These are phyloP conservation scores for Naganishia liquefaciens DNA, from an alignment of 1,284 basidiomycete genomes.

Conservation along the genomic window DNA sequence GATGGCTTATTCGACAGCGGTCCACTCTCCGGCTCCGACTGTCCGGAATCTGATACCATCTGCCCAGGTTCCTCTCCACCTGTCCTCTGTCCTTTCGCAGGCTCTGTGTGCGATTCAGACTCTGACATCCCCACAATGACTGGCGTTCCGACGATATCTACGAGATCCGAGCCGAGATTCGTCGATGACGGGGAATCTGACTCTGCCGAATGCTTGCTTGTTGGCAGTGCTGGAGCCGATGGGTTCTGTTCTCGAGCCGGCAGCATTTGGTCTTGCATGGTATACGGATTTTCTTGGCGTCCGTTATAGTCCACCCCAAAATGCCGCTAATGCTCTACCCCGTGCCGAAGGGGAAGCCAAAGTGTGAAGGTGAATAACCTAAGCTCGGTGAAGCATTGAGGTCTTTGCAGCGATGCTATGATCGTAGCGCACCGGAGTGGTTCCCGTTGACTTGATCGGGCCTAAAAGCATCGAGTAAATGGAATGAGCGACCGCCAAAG, in stretches of 20 bases:
- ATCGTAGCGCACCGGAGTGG: too few species aligned
- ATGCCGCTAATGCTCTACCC: too few species aligned
- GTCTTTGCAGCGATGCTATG: too few species aligned
- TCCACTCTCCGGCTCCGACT: too few species aligned
- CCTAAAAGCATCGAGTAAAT: too few species aligned
- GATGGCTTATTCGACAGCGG: too few species aligned
- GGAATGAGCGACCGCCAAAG: too few species aligned
- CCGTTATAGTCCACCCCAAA: background rate
- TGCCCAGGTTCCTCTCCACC: background rate
- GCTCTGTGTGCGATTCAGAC: background rate
- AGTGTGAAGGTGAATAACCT: too few species aligned
- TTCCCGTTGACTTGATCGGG: too few species aligned
- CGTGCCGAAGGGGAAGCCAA: too few species aligned
- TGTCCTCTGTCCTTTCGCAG: background rate
- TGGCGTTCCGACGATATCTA: slow-evolving; percentile 13
- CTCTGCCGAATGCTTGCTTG: slow-evolving; percentile 1
- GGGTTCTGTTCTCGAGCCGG: background rate
- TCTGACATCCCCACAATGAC: background rate
- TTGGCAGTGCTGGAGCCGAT: background rate
- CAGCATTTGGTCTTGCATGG: background rate
- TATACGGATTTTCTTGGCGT: background rate
- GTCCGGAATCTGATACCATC: too few species aligned
- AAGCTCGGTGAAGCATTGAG: too few species aligned
- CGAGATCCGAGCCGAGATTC: slow-evolving; percentile 15
- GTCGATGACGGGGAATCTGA: slow-evolving; percentile 11